Percentiles rank a stretch among this genome's conserved stretches.
These are phyloP conservation scores for Lipomyces sp. DNA, from an alignment of 805 yeast species.

Conservation along the genomic window DNA sequence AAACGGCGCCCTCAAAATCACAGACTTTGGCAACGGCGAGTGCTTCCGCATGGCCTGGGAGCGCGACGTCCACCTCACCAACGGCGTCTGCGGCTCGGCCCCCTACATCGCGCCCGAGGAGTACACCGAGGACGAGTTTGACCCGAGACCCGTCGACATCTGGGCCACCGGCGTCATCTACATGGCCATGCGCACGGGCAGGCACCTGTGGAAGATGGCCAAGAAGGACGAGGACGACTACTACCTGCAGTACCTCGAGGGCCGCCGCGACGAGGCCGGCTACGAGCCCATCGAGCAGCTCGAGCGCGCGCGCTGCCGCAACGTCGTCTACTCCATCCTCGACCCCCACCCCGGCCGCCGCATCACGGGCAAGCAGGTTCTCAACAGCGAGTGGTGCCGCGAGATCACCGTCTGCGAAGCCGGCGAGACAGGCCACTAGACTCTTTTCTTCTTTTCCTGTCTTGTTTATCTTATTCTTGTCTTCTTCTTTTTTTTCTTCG, in stretches of 20 bases:
- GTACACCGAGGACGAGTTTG: slow-evolving; percentile 55
- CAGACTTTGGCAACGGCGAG: slow-evolving; percentile 89
- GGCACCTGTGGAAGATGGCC: slow-evolving; percentile 89
- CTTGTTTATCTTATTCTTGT: no score
- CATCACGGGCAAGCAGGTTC: slow-evolving; percentile 80
- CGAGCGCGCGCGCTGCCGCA: slow-evolving; percentile 83
- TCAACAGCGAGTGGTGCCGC: slow-evolving; percentile 94
- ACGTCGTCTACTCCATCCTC: slow-evolving; percentile 86
- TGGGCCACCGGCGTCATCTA: slow-evolving; percentile 86
- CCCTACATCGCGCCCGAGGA: slow-evolving; percentile 95
- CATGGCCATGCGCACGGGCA: slow-evolving; percentile 81
- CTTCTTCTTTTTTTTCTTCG: no score
- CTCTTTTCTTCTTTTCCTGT: no score
- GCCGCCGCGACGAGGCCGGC: slow-evolving; percentile 78
- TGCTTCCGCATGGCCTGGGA: slow-evolving; percentile 93
- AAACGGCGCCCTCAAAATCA: slow-evolving; percentile 62
- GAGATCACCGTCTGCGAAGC: slow-evolving; percentile 78
- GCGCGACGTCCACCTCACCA: slow-evolving; percentile 58
- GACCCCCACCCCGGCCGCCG: slow-evolving; percentile 89
- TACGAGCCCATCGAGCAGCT: slow-evolving; percentile 87
- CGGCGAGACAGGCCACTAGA: slow-evolving; percentile 45
- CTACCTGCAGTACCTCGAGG: slow-evolving; percentile 67
- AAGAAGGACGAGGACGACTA: slow-evolving; percentile 71
- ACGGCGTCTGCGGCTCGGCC: slow-evolving; percentile 82
- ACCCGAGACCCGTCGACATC: slow-evolving; percentile 76